These are phyloP conservation scores for Eucalyptus urophylla DNA, from an alignment of 345 rosid genomes.

Conservation along the genomic window DNA sequence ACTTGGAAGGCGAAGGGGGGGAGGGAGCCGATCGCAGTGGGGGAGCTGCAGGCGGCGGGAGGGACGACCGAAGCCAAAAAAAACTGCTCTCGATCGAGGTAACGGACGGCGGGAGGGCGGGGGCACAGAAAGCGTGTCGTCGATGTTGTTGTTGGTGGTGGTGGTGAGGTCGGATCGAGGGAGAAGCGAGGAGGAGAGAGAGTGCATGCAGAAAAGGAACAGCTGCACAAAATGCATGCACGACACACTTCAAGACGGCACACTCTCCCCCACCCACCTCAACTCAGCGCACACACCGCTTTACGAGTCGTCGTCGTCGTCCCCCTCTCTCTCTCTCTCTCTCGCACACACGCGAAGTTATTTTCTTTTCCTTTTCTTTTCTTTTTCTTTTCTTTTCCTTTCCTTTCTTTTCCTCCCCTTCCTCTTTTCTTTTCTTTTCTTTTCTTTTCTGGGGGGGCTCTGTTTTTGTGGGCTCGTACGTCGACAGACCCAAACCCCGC, in stretches of 20 bases:
- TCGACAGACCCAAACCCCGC: neutral
- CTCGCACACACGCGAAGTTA: accelerated
- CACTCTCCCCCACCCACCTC: neutral
- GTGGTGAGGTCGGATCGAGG: neutral
- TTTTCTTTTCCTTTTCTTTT: neutral
- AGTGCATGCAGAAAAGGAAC: constrained; percentile 16
- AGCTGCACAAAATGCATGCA: constrained; percentile 30
- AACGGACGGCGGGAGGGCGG: neutral
- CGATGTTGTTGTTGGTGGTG: neutral
- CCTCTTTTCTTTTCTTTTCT: neutral
- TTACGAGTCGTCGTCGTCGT: constrained; percentile 2
- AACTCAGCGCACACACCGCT: constrained; percentile 23
- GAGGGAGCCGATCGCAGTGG: neutral
- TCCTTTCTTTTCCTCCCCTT: neutral
- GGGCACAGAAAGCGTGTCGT: neutral
- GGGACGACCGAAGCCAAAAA: neutral
- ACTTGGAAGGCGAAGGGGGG: too few relatives aligned
- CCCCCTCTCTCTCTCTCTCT: neutral
- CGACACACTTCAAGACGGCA: constrained; percentile 10
- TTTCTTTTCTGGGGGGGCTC: neutral
- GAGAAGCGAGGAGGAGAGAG: neutral
- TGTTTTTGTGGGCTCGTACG: neutral
- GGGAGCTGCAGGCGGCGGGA: neutral
- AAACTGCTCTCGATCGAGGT: neutral
- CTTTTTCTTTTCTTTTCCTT: neutral